These are phyloP conservation scores for Sugiyamaella paludigena DNA, from an alignment of 1,139 yeast genomes.

Conservation along the genomic window DNA sequence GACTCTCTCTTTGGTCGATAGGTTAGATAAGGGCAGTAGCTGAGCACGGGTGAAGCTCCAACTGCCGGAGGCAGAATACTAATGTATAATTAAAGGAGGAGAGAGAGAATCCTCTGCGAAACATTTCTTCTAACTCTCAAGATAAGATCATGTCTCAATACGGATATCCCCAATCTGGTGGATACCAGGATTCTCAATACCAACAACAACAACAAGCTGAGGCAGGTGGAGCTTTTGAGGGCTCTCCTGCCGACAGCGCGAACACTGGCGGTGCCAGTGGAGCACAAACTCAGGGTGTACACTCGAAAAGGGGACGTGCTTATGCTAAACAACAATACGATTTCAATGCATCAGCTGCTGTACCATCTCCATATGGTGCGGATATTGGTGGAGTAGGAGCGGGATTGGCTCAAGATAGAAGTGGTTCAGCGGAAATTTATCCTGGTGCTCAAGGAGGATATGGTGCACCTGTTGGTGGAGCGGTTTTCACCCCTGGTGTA, in stretches of 20 bases:
- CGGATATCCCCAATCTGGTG: constrained; percentile 8
- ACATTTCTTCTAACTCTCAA: not conserved
- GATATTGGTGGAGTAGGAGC: constrained; percentile 36
- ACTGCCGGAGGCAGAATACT: too few species aligned
- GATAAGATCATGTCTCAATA: constrained; percentile 9
- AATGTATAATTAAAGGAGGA: too few species aligned
- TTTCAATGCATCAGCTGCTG: constrained; percentile 37
- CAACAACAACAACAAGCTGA: constrained; percentile 13
- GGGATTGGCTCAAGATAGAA: constrained; percentile 24
- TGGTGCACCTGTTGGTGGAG: constrained; percentile 35
- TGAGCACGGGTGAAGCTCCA: too few species aligned
- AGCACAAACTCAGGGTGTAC: constrained; percentile 18
- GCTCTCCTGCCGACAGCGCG: not conserved
- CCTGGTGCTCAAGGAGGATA: constrained; percentile 23
- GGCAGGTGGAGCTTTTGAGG: constrained; percentile 6
- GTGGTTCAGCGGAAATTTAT: constrained; percentile 19
- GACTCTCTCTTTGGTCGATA: too few species aligned
- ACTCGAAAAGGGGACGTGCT: constrained; percentile 25
- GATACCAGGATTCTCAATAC: constrained; percentile 10
- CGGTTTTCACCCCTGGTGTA: constrained; percentile 38
- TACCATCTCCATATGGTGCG: constrained; percentile 36
- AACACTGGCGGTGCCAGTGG: constrained; percentile 3
- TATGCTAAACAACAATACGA: constrained; percentile 65
- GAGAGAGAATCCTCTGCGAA: too few species aligned
- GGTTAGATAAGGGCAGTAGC: too few species aligned